phyloP scores from a whole-genome alignment of 2,329 filamentous ascomycete genomes.

The Colletotrichum sp. region DNA sequence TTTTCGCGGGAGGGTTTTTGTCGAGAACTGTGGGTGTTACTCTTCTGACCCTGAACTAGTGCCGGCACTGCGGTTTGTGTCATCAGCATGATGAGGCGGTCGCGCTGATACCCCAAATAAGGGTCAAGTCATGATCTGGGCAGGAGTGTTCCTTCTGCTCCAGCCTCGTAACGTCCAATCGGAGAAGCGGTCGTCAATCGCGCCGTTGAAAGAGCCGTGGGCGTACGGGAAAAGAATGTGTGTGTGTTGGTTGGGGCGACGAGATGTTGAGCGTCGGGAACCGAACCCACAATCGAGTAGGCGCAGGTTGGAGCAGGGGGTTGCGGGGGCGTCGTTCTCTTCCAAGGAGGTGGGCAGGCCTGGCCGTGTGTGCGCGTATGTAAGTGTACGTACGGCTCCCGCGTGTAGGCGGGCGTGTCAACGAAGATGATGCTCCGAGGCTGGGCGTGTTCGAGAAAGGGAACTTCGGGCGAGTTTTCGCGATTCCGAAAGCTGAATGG shows the following conservation, averaged over 20 bases:
- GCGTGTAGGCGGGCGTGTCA: neutral
- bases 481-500: conserved; percentile 4
- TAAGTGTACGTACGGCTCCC: neutral
- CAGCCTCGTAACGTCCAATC: neutral
- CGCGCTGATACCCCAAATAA: conserved; percentile 19
- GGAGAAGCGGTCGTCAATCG: neutral
- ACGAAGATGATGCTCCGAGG: neutral
- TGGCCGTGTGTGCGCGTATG: neutral
- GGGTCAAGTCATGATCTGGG: conserved; percentile 23
- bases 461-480: neutral
- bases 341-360: neutral
- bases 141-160: neutral
- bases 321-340: conserved; percentile 14
- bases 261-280: conserved; percentile 11
- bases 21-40: conserved; percentile 38
- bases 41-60: conserved; percentile 49
- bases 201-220: neutral
- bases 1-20: conserved; percentile 22
- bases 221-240: neutral
- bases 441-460: neutral
- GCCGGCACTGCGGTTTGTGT: conserved; percentile 52
- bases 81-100: conserved; percentile 57
- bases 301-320: conserved; percentile 20
- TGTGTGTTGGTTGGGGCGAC: conserved; percentile 9
- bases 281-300: conserved; percentile 20